These are phyloP conservation scores for Ichthyophonus hoferi DNA, from an alignment of 208 protist species.

Conservation along the genomic window DNA sequence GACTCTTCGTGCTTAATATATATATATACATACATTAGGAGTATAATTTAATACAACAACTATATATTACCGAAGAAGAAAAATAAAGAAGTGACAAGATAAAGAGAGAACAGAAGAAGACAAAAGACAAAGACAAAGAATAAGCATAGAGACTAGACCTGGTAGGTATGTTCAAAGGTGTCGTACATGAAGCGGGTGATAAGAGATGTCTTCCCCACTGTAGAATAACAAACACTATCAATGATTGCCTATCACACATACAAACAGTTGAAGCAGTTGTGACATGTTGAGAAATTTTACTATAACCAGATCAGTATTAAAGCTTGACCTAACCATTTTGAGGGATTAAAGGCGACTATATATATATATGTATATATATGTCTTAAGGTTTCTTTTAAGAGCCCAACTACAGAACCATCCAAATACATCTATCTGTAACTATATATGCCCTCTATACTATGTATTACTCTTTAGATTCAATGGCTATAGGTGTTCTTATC, in stretches of 20 bases:
- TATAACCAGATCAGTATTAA: neutral
- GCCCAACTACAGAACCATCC: neutral
- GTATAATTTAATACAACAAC: constrained; percentile 15
- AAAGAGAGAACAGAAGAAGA: neutral
- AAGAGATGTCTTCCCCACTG: constrained; percentile 92
- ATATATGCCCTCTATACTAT: neutral
- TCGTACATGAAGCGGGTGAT: constrained; percentile 96
- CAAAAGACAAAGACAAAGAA: neutral
- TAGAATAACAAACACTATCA: neutral
- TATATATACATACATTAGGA: too few species aligned
- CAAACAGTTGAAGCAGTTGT: neutral
- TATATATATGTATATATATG: neutral
- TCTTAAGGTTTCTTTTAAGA: neutral
- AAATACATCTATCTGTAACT: neutral
- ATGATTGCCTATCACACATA: neutral
- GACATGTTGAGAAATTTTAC: neutral
- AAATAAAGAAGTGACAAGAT: constrained; percentile 17
- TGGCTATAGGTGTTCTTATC: neutral
- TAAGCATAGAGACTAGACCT: too few species aligned
- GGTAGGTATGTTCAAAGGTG: constrained; percentile 82
- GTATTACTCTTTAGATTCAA: neutral
- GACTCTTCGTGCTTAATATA: too few species aligned
- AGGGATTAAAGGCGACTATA: neutral
- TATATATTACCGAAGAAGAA: constrained; percentile 51
- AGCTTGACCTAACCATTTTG: neutral